Conservation (phyloP, 164 flowering plant genomes). For the Annona squamosa region DNA sequence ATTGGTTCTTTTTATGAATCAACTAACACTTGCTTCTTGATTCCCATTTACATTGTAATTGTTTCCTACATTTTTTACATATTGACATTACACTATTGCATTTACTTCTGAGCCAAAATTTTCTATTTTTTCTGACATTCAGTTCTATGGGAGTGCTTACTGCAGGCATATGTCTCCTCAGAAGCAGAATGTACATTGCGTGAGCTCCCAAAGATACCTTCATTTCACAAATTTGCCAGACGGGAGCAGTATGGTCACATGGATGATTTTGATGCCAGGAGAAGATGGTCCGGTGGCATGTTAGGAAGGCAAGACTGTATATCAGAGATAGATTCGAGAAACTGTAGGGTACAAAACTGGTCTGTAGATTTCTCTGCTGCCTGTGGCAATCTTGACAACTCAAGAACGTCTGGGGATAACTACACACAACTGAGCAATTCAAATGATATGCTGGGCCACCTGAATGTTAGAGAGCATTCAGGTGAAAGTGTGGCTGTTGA, state of each 20-base stretch:
- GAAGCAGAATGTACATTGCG: conserved; percentile 46
- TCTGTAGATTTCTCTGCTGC: conserved; percentile 91
- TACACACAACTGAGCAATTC: conserved; percentile 66
- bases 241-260: conserved; percentile 77
- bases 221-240: conserved; percentile 93
- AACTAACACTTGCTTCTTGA: not conserved
- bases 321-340: conserved; percentile 94
- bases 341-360: conserved; percentile 94
- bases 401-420: conserved; percentile 63
- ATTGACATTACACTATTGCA: not conserved
- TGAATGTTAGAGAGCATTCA: conserved; percentile 71
- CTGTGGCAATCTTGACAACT: conserved; percentile 61
- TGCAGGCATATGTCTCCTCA: conserved; percentile 86
- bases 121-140: not conserved
- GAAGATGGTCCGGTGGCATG: conserved; percentile 65
- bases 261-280: conserved; percentile 67
- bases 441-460: conserved; percentile 52
- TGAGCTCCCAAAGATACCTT: conserved; percentile 94
- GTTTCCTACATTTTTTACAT: not conserved
- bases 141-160: not conserved
- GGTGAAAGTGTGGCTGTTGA: conserved; percentile 87
- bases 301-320: conserved; percentile 79
- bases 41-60: not conserved
- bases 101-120: not conserved
- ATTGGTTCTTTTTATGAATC: not conserved